Conservation (phyloP, 768 basidiomycete genomes). For the Boletus vermiculosoides region DNA sequence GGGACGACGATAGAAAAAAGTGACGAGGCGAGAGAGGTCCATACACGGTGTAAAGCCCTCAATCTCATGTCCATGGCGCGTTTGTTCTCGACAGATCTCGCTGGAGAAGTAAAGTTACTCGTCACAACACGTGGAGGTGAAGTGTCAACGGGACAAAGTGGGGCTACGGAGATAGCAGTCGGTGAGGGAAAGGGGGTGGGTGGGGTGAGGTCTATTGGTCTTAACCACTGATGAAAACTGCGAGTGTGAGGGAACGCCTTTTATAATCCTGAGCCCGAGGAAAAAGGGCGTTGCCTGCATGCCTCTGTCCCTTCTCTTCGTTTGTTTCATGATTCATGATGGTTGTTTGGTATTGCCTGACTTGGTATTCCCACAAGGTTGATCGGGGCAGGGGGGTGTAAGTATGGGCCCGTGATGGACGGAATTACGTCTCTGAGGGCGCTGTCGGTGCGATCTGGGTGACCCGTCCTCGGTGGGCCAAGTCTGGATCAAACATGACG, state of each 20-base stretch:
- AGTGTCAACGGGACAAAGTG: not conserved
- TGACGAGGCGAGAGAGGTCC: not conserved
- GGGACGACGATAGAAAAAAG: not conserved
- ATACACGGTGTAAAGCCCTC: constrained; percentile 11
- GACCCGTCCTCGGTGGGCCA: not conserved
- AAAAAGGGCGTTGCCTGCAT: constrained; percentile 7
- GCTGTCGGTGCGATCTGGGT: not conserved
- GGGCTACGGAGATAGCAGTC: not conserved
- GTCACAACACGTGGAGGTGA: constrained; percentile 1
- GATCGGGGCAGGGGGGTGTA: constrained; percentile 19
- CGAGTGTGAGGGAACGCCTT: not conserved
- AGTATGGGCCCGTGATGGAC: not conserved
- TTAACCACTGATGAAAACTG: not conserved
- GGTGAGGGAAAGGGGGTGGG: not conserved
- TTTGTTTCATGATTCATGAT: not conserved
- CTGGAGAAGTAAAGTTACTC: not conserved
- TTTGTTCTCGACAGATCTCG: not conserved
- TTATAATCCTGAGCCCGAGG: constrained; percentile 16
- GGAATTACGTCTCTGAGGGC: constrained; percentile 14
- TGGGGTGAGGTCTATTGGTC: not conserved
- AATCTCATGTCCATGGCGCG: constrained; percentile 9
- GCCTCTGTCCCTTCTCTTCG: not conserved
- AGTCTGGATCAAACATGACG: not conserved
- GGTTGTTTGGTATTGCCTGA: not conserved
- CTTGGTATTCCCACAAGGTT: constrained; percentile 6